These are phyloP conservation scores for Toxicodendron radicans DNA, from an alignment of 345 rosid genomes.

Conservation along the genomic window DNA sequence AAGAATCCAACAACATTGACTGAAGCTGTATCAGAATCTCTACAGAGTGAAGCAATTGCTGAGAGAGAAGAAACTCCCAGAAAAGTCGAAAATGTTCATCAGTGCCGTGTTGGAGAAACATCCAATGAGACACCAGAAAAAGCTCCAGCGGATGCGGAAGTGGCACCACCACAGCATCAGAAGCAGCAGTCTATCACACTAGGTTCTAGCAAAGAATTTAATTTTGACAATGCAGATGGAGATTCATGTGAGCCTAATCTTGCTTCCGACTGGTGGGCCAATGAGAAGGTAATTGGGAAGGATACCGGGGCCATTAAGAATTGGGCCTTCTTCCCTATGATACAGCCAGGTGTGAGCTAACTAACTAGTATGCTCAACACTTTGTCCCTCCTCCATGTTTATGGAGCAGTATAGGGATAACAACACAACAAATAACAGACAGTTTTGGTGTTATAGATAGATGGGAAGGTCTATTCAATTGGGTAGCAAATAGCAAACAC, in stretches of 20 bases:
- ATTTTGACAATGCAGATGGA: constrained; percentile 61
- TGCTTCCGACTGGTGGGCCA: constrained; percentile 54
- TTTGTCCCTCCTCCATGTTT: background rate
- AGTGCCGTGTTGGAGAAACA: constrained; percentile 31
- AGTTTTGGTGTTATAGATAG: constrained; percentile 21
- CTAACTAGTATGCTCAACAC: constrained; percentile 35
- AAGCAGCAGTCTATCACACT: constrained; percentile 50
- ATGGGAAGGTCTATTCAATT: constrained; percentile 11
- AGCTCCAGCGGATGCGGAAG: constrained; percentile 32
- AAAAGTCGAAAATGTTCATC: constrained; percentile 25
- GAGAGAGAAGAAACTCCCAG: constrained; percentile 23
- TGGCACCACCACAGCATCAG: constrained; percentile 31
- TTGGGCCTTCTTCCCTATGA: constrained; percentile 87
- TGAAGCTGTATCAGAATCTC: constrained; percentile 27
- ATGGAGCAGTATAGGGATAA: constrained; percentile 15
- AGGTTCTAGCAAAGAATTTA: constrained; percentile 65
- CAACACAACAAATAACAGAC: constrained; percentile 13
- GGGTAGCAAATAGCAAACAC: constrained; percentile 10
- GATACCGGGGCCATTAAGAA: constrained; percentile 39
- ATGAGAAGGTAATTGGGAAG: constrained; percentile 49
- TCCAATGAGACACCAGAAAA: constrained; percentile 32
- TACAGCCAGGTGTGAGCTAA: constrained; percentile 57
- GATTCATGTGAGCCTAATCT: constrained; percentile 36
- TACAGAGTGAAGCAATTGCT: constrained; percentile 25
- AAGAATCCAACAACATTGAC: constrained; percentile 44